Evolutionary conservation across 768 basidiomycete species (phyloP).

Genomic region (Mycena venus): DNA sequence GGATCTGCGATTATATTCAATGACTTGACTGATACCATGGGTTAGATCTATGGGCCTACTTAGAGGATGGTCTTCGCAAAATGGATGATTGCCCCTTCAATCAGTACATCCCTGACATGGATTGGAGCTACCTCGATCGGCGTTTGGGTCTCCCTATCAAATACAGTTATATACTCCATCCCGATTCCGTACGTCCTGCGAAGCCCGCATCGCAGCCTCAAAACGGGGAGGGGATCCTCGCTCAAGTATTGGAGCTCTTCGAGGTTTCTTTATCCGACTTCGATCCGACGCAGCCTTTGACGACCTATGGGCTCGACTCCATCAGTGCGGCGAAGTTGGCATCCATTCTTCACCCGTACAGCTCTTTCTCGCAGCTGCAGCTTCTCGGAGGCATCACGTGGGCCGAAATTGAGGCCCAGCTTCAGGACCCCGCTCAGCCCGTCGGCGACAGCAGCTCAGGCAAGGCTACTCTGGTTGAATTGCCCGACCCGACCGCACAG

Average conservation of each 20-base stretch:
- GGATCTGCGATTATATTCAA: neutral
- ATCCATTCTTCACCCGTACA: neutral
- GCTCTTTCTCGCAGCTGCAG: neutral
- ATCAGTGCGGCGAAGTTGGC: slow-evolving; percentile 1
- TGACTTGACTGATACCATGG: neutral
- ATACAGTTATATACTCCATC: neutral
- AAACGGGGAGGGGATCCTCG: neutral
- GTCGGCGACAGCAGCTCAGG: slow-evolving; percentile 38
- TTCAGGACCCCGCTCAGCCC: neutral
- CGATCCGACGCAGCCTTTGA: neutral
- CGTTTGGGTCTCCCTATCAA: neutral
- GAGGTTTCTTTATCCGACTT: neutral
- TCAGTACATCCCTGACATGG: slow-evolving; percentile 15
- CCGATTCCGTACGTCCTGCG: neutral
- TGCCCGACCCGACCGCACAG: slow-evolving; percentile 11
- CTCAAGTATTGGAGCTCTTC: neutral
- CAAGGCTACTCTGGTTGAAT: slow-evolving; percentile 39
- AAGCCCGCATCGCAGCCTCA: neutral
- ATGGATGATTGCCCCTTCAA: neutral
- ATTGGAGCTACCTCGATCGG: neutral
- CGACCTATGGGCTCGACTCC: neutral
- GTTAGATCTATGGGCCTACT: neutral
- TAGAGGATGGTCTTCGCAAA: slow-evolving; percentile 8
- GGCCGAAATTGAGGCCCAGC: neutral
- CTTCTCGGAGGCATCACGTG: neutral